Evolutionary conservation across 2,329 filamentous ascomycete genomes (phyloP), one percentile per base, ranked within the genome.

Genomic region (Fonsecaea erecta): DNA sequence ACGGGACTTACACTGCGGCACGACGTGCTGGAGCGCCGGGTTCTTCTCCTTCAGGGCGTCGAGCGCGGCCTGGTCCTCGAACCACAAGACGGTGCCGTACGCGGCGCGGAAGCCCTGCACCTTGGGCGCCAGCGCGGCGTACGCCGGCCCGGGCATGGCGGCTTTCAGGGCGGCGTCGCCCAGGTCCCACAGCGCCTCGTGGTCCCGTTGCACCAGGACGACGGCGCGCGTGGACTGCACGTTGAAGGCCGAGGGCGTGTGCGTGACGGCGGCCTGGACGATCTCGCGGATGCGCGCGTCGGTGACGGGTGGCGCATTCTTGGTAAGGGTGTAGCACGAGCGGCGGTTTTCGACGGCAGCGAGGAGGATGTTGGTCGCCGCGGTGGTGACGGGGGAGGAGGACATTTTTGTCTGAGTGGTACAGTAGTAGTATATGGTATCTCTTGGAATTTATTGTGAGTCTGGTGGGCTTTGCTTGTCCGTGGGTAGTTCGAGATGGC

Each of bases 131-230:
- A 64, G 52, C 5, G 14, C 40, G 12, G 28, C 26, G 24, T 64
- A 61, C 21, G 43, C 61, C 14, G 40, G 18, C 24, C 63, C 64
- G 2, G 64, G 64, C 53, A 66, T 53, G 35, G 48, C 24, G 3
- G 60, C 34, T 28, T 57, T 58, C 24, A 68, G 2, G 32, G n/a
- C 18, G 2, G 60, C 58, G n/a, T 66, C 59, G 60, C 87, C 84
- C 65, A 92, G 82, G 76, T 92, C 88, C 93, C 93, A 97, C 72
- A 96, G 87, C 81, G 90, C 90, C 73, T 93, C 88, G 82, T 97
- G 93, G 77, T 96, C 90, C 67, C 85, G 85, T 73, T 90, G 88
- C 74, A 94, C 84, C 60, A 97, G 86, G 57, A 97, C 85, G 56
- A 96, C 85, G 63, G 90, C 81, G 64, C 93, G 89, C 71, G 91